phyloP scores from a whole-genome alignment of 441 rosid genomes.

The Jatropha multifida region DNA sequence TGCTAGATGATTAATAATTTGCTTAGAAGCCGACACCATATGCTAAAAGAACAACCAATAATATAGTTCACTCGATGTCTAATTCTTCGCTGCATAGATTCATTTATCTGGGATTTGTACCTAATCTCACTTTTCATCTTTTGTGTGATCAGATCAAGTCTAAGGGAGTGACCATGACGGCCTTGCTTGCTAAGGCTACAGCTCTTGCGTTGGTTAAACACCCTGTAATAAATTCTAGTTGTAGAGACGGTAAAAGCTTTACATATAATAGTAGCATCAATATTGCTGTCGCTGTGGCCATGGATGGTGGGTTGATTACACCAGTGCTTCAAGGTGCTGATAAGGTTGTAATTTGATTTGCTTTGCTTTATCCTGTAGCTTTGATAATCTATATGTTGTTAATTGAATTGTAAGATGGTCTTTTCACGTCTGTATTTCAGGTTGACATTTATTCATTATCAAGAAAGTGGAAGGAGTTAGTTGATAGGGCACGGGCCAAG shows the following conservation, averaged over 20 bases:
- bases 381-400: not conserved
- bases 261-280: conserved; percentile 77
- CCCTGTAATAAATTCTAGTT: conserved; percentile 79
- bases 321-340: conserved; percentile 95
- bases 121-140: not conserved
- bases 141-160: conserved; percentile 65
- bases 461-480: conserved; percentile 97
- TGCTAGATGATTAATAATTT: not conserved
- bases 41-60: not conserved
- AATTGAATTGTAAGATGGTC: not conserved
- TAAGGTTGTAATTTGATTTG: conserved; percentile 48
- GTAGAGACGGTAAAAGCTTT: conserved; percentile 87
- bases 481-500: conserved; percentile 91
- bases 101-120: conserved; percentile 3
- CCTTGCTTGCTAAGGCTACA: conserved; percentile 88
- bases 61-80: not conserved
- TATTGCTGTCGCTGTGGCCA: conserved; percentile 93
- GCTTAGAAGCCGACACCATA: not conserved
- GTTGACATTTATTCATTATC: conserved; percentile 88
- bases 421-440: conserved; percentile 33
- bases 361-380: not conserved
- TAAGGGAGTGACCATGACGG: conserved; percentile 97
- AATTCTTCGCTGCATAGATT: not conserved
- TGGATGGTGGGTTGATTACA: conserved; percentile 84
- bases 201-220: conserved; percentile 83